Base-by-base conservation (phyloP, 1,284 basidiomycete genomes). In the Ganoderma resinaceum region DNA sequence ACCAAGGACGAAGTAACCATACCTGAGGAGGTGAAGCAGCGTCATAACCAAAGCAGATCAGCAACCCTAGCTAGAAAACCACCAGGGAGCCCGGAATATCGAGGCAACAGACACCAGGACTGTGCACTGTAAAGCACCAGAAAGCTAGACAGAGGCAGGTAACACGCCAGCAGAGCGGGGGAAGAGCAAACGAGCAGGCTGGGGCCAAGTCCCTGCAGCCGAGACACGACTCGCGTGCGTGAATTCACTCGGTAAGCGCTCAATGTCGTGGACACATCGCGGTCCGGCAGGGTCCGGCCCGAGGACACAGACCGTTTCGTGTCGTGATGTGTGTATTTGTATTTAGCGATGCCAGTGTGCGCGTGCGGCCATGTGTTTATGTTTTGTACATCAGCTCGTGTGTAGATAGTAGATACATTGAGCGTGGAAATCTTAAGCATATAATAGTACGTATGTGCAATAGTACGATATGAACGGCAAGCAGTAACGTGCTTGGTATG, bases 11-110 rank as follows among this genome's bases (percentile, higher is more conserved):
- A 14, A n/a, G 29, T 1, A 9, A 40, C 40, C 70, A 49, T 6
- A 75, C 75, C 75, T 76, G 40, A 76, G 69, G 16, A 67, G 61
- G 40, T 76, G 75, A 43, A 76, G 70, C 49, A 75, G 61, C 31
- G 74, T 72, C 71, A 74, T 73, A 52, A 53, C 11, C 16, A 43
- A 38, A 52, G 61, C 29, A 42, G 49, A 18, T 20, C 52, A 42
- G 31, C 12, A 33, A 46, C 26, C 55, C 57, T 6, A 46, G 14
- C 42, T 37, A 14, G 7, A 14, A 40, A 35, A 52, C 23, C 7
- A 38, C 43, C 23, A 29, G 38, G 12, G 11, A 26, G 23, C 35
- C 23, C 23, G n/a, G 20, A 26, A 29, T 40, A 38, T 16, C 11
- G 8, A 60, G 9, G n/a, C 23, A 33, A 18, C 18, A 37, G 23